Percentiles rank a stretch among this genome's conserved stretches.
Evolutionary conservation across 1,139 yeast species (phyloP).

Genomic region (Suhomyces panamericanus): DNA sequence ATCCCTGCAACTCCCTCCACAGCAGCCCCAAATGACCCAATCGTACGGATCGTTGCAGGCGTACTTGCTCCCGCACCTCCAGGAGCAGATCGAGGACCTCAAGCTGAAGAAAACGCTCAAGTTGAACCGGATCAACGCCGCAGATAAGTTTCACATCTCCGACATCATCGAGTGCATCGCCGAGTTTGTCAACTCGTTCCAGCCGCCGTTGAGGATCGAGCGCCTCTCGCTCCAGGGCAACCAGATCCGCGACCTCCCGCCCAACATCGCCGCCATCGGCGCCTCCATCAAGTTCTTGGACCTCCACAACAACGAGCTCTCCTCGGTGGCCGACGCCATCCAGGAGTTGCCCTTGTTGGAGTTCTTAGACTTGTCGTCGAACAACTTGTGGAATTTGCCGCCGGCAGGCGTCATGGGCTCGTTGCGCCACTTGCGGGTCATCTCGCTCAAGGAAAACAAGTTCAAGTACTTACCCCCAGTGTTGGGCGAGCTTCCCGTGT

Average conservation of each 20-base stretch:
- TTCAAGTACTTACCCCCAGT: slow-evolving; percentile 60
- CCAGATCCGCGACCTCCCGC: slow-evolving; percentile 49
- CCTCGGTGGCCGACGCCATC: slow-evolving; percentile 50
- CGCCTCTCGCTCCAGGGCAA: slow-evolving; percentile 57
- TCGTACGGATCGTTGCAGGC: slow-evolving; percentile 8
- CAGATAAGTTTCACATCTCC: slow-evolving; percentile 6
- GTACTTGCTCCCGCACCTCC: slow-evolving; percentile 15
- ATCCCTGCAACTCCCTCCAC: not conserved
- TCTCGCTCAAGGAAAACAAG: slow-evolving; percentile 64
- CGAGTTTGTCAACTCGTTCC: slow-evolving; percentile 17
- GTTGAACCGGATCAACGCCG: slow-evolving; percentile 12
- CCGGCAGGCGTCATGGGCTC: slow-evolving; percentile 24
- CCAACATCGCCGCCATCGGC: slow-evolving; percentile 46
- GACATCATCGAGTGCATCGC: slow-evolving; percentile 20
- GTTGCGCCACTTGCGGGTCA: slow-evolving; percentile 51
- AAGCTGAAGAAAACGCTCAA: slow-evolving; percentile 18
- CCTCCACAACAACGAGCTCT: slow-evolving; percentile 59
- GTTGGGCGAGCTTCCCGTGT: slow-evolving; percentile 50
- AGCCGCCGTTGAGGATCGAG: slow-evolving; percentile 44
- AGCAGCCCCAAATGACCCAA: slow-evolving; percentile 10
- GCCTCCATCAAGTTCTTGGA: slow-evolving; percentile 58
- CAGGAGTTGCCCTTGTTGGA: slow-evolving; percentile 51
- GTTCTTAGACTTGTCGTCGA: slow-evolving; percentile 67
- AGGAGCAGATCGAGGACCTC: slow-evolving; percentile 20
- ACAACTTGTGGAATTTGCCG: slow-evolving; percentile 44